Conservation (phyloP, 305 asterid genomes). For the Fraxinus platypoda region DNA sequence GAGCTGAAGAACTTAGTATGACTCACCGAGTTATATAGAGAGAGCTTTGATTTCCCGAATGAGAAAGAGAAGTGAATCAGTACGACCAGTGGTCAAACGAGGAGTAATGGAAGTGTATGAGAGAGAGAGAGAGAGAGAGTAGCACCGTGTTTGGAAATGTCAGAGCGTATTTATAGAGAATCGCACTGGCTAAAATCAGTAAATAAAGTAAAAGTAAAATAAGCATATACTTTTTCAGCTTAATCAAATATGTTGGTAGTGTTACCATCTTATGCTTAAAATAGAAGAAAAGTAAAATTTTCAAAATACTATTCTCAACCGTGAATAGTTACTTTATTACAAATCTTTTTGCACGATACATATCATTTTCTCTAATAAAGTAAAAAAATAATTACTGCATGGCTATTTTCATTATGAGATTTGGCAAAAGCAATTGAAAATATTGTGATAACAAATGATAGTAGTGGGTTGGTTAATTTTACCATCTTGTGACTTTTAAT, state of each 20-base stretch:
- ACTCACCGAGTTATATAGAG: conserved; percentile 8
- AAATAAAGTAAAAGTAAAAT: neutral
- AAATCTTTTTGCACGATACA: neutral
- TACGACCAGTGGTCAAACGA: conserved; percentile 36
- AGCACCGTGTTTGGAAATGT: neutral
- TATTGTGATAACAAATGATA: neutral
- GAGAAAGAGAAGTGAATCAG: conserved; percentile 13
- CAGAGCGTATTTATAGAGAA: neutral
- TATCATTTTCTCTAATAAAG: neutral
- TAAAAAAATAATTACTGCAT: neutral
- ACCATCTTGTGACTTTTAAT: neutral
- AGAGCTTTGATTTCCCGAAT: conserved; percentile 15
- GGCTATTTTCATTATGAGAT: neutral
- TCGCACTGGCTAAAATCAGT: neutral
- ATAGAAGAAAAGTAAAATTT: neutral
- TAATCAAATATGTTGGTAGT: neutral
- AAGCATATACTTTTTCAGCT: neutral
- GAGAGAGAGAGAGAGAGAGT: neutral
- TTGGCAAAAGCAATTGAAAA: neutral
- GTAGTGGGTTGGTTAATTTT: neutral
- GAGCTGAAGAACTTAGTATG: neutral
- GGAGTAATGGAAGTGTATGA: neutral
- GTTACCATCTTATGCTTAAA: neutral
- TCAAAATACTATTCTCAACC: neutral
- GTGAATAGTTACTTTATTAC: neutral